phyloP scores from a whole-genome alignment of 805 yeast genomes.

The Lachancea meyersii region DNA sequence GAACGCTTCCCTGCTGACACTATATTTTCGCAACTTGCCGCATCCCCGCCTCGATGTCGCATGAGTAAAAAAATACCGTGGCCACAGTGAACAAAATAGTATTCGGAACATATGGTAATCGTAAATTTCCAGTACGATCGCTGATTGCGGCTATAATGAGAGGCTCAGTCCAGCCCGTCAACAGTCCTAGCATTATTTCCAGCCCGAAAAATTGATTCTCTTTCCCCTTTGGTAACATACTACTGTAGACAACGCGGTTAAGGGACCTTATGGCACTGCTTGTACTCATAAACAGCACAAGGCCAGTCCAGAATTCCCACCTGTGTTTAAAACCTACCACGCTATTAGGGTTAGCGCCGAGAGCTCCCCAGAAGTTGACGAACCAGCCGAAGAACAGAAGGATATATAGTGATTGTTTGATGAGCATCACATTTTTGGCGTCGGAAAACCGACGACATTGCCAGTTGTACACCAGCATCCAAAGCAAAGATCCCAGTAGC shows the following conservation, averaged over 20 bases:
- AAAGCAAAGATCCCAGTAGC: slow-evolving; percentile 32
- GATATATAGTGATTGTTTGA: slow-evolving; percentile 35
- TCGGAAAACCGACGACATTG: slow-evolving; percentile 9
- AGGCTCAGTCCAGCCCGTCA: slow-evolving; percentile 39
- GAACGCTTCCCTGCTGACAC: neutral
- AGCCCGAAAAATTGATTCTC: slow-evolving; percentile 41
- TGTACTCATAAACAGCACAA: slow-evolving; percentile 33
- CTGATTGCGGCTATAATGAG: slow-evolving; percentile 37
- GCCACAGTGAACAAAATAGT: slow-evolving; percentile 29
- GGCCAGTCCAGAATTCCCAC: slow-evolving; percentile 41
- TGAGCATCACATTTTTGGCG: slow-evolving; percentile 6
- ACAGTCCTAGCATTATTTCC: slow-evolving; percentile 37
- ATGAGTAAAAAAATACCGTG: slow-evolving; percentile 21
- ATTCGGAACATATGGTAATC: slow-evolving; percentile 37
- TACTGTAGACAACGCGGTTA: slow-evolving; percentile 35
- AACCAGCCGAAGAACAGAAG: slow-evolving; percentile 32
- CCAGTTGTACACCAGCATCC: slow-evolving; percentile 36
- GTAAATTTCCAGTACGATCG: slow-evolving; percentile 35
- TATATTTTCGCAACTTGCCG: slow-evolving; percentile 13
- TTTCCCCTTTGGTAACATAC: slow-evolving; percentile 37
- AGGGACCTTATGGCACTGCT: slow-evolving; percentile 36
- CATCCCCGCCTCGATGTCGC: slow-evolving; percentile 35
- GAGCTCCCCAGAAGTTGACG: slow-evolving; percentile 37
- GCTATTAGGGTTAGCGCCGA: slow-evolving; percentile 30
- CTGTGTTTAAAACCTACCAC: slow-evolving; percentile 37